phyloP scores from a whole-genome alignment of 352 stramenopile species.

The Blastocystis sp. region DNA sequence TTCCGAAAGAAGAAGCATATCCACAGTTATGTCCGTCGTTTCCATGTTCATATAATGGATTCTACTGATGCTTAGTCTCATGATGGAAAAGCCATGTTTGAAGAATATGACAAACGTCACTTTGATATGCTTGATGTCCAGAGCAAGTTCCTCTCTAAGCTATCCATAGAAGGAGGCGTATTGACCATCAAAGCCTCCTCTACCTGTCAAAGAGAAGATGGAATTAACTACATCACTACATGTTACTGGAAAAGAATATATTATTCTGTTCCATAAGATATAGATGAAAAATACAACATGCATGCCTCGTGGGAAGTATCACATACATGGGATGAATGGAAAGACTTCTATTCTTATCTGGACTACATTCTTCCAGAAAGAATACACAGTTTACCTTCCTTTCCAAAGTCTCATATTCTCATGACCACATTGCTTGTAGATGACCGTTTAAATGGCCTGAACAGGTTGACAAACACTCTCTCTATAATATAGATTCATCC shows the following conservation, averaged over 20 bases:
- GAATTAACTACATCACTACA: not conserved
- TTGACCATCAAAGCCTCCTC: not conserved
- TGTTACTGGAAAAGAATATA: slow-evolving; percentile 17
- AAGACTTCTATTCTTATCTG: not conserved
- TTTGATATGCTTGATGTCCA: slow-evolving; percentile 17
- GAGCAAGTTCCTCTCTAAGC: not conserved
- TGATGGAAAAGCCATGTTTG: not conserved
- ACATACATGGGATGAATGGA: slow-evolving; percentile 47
- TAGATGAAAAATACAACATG: not conserved
- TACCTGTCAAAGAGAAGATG: not conserved
- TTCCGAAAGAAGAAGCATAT: slow-evolving; percentile 22
- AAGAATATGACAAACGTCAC: not conserved
- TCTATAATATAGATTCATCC: slow-evolving; percentile 13
- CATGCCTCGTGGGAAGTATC: not conserved
- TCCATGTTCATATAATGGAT: not conserved
- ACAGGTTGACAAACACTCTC: not conserved
- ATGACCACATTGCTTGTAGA: slow-evolving; percentile 18
- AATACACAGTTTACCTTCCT: not conserved
- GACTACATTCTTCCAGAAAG: not conserved
- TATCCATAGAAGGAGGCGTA: not conserved
- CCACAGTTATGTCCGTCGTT: slow-evolving; percentile 6
- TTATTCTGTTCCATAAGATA: not conserved
- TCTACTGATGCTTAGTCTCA: not conserved
- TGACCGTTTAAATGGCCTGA: not conserved
- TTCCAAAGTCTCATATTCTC: not conserved